Evolutionary conservation across 139 green algal genomes (phyloP).

Genomic region (Bryopsis sp.): DNA sequence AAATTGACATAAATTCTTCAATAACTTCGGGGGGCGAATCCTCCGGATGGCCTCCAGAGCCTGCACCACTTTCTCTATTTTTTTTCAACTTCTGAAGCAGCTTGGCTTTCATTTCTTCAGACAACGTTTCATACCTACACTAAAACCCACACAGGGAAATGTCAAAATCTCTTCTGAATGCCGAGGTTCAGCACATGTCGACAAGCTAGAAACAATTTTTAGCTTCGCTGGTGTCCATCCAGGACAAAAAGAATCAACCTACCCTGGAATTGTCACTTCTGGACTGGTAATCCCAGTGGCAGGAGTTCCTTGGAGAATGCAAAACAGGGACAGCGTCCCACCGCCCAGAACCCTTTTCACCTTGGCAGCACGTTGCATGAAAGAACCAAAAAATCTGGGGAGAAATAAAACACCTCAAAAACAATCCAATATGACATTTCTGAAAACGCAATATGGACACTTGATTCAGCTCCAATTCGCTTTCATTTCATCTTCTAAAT

Average conservation of each 20-base stretch:
- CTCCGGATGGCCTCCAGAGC: slow-evolving; percentile 18
- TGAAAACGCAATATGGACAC: neutral
- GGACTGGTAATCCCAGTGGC: slow-evolving; percentile 33
- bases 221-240: too few relatives aligned
- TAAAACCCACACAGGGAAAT: neutral
- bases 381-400: slow-evolving; percentile 63
- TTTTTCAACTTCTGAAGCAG: slow-evolving; percentile 22
- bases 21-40: slow-evolving; percentile 56
- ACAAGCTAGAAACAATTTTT: neutral
- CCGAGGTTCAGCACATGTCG: neutral
- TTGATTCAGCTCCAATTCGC: neutral
- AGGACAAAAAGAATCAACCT: too few relatives aligned
- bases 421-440: neutral
- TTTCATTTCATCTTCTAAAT: neutral
- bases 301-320: slow-evolving; percentile 55
- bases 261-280: neutral
- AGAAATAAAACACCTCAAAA: neutral
- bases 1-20: slow-evolving; percentile 87
- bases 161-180: neutral
- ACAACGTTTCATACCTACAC: slow-evolving; percentile 54
- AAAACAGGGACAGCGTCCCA: slow-evolving; percentile 60
- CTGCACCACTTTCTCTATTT: neutral
- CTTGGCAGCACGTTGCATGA: slow-evolving; percentile 76
- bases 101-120: slow-evolving; percentile 55
- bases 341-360: slow-evolving; percentile 38